phyloP scores from a whole-genome alignment of 2,329 filamentous ascomycete genomes.

The Stromatinia cepivora region DNA sequence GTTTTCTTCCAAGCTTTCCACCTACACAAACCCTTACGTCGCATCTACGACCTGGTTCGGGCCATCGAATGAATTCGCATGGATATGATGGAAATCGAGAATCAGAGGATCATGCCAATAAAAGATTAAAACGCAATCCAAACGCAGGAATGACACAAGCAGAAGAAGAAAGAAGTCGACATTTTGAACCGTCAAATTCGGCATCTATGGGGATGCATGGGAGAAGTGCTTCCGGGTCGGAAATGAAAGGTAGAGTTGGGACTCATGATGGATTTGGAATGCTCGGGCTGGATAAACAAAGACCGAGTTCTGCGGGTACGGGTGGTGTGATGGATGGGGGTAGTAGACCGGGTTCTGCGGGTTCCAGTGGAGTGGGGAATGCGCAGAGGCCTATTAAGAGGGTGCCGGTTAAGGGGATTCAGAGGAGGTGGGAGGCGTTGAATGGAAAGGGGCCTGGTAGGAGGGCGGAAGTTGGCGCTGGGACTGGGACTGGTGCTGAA shows the following conservation, averaged over 20 bases:
- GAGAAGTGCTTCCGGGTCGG: neutral
- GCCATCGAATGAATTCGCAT: neutral
- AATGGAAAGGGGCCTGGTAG: conserved; percentile 3
- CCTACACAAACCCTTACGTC: neutral
- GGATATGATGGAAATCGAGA: neutral
- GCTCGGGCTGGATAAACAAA: neutral
- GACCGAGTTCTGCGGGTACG: neutral
- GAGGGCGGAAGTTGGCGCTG: neutral
- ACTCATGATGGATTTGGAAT: neutral
- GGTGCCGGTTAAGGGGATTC: conserved; percentile 6
- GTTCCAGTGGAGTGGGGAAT: neutral
- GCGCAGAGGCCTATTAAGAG: conserved; percentile 2
- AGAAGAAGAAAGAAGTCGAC: conserved; percentile 3
- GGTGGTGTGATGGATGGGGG: neutral
- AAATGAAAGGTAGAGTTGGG: neutral
- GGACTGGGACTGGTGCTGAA: neutral
- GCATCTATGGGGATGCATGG: neutral
- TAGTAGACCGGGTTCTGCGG: neutral
- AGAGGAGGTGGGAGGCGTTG: conserved; percentile 23
- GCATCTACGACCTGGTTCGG: neutral
- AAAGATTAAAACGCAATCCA: neutral
- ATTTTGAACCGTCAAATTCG: neutral
- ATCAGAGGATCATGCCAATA: neutral
- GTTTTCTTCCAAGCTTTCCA: neutral
- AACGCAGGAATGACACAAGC: neutral